Evolutionary conservation across 1,284 basidiomycete genomes (phyloP), one percentile per base, ranked within the genome.

Genomic region (Thelephora terrestris): DNA sequence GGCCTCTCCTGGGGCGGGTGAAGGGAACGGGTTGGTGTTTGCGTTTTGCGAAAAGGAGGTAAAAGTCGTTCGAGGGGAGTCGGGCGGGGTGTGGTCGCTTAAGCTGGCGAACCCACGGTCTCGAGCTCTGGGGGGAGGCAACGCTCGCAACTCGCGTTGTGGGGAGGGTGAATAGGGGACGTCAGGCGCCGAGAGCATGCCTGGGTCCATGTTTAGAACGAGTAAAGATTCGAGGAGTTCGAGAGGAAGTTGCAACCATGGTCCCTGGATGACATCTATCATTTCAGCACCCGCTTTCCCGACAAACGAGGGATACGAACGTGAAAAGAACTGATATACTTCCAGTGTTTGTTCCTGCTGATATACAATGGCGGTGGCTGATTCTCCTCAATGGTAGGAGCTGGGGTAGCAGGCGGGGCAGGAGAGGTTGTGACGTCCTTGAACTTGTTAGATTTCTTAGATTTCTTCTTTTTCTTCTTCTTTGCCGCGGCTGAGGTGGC

Each of bases 291-390:
- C 18, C 14, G 4, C 18, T 7, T 9, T 9, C 17, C 27, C 7
- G 21, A 37, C 24, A 23, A 45, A 35, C 44, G 42, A 16, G 21
- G 50, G 29, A 43, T 21, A 43, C 81, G 50, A 66, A 89, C 86
- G 64, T 90, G 87, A 62, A 88, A 90, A 21, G 87, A 89, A 62
- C 83, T 86, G 64, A 90, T 89, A 58, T 90, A 89, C 25, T 80
- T 76, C 86, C 86, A 89, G 58, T 90, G 86, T 61, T 90, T 90
- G 66, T 89, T 88, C 55, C 85, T 77, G 67, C 83, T 86, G 56
- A 89, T 89, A 60, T 81, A 85, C 4, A 89, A 71, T 34, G 85
- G 76, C 2, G 79, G 71, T 16, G 76, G 76, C 48, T 66, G 68
- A 29, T 65, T 63, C 45, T 62, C 53, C 18, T 64, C 60, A 27